These are phyloP conservation scores for Dysphania ambrosioides DNA, from an alignment of 148 eudicot species.

Conservation along the genomic window DNA sequence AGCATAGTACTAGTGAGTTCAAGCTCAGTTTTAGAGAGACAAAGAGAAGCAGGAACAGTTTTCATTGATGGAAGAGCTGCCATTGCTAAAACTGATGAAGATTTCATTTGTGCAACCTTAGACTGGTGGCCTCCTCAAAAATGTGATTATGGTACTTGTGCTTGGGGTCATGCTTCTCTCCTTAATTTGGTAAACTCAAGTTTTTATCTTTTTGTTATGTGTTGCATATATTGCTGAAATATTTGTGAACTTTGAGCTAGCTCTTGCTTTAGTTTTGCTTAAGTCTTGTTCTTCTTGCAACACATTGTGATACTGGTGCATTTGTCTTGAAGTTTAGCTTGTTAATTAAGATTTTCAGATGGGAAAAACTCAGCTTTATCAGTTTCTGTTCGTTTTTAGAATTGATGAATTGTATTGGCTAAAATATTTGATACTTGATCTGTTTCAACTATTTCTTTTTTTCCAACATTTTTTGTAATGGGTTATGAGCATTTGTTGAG, in stretches of 20 bases:
- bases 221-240: background rate
- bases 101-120: constrained; percentile 84
- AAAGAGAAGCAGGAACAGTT: constrained; percentile 39
- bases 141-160: constrained; percentile 91
- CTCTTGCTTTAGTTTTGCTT: background rate
- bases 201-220: background rate
- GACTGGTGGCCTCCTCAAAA: constrained; percentile 99
- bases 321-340: background rate
- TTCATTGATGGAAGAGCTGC: constrained; percentile 46
- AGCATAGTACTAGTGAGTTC: constrained; percentile 31
- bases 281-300: background rate
- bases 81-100: constrained; percentile 58
- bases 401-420: background rate
- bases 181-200: constrained; percentile 60
- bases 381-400: background rate
- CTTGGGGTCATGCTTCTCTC: constrained; percentile 84
- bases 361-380: background rate
- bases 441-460: background rate
- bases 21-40: constrained; percentile 13
- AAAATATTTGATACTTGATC: background rate
- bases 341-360: background rate
- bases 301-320: background rate
- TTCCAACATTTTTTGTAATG: too few relatives aligned
- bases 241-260: background rate
- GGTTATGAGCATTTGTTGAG: too few relatives aligned